Base-by-base conservation (phyloP, 495 filamentous ascomycete genomes). In the Penicillium herquei region DNA sequence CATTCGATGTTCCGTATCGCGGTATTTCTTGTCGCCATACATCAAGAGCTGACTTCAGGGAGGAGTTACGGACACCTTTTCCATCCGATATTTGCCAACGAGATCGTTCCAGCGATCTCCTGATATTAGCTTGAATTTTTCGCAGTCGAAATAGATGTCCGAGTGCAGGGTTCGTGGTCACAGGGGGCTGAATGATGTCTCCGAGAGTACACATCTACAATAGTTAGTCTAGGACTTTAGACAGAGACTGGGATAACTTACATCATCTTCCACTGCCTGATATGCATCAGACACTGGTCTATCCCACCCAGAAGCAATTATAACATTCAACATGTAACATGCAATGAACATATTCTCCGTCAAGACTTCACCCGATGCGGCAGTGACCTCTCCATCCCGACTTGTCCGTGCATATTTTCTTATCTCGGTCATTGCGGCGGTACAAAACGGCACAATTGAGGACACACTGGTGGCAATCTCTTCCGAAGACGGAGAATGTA, bases 261-360 rank as follows among this genome's bases (percentile, higher is more conserved):
- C 69, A 59, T 70, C 69, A 49, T 71, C 65, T n/a, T 71, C 69
- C 18, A 70, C 56, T 7, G 57, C 61, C 12, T 39, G 57, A 14
- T 70, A 68, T 8, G 63, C 65, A 40, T 59, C 57, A 13, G 67
- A 70, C 9, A 66, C 65, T 0, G 69, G 69, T 18, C 67, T 51
- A 35, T 70, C 65, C 69, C 69, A 71, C 7, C 69, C 69, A 11
- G 63, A 71, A 5, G 67, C 57, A 39, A 69, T 62, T 14, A 71
- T 59, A 32, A 70, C 69, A 41, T 71, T 71, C 44, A 71, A 54
- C 69, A 71, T 71, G 45, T 66, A 71, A 44, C 67, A 70, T 14
- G 67, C 63, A 43, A 71, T 71, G 9, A 71, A 71, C 59, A 70
- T 60, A 6, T 62, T 63, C 57, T 71, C 69, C 0, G 63, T 62